These are phyloP conservation scores for Stromatinia cepivora DNA, from an alignment of 2,329 filamentous ascomycete genomes.

Conservation along the genomic window DNA sequence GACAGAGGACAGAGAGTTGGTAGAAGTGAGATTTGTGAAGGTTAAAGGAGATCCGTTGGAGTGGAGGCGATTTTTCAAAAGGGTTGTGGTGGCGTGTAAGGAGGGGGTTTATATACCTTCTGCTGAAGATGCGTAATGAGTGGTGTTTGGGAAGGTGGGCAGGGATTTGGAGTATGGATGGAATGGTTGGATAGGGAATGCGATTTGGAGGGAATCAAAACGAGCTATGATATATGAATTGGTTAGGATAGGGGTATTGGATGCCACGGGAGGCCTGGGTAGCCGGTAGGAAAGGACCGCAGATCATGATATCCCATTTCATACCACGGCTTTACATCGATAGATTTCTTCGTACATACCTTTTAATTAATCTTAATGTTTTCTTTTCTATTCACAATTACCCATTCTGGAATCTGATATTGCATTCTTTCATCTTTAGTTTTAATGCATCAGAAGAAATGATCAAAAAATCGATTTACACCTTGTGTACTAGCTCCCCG, in stretches of 20 bases:
- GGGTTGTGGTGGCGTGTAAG: slow-evolving; percentile 82
- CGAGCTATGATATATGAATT: slow-evolving; percentile 3
- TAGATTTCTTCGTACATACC: background rate
- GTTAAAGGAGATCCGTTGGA: slow-evolving; percentile 93
- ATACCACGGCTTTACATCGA: slow-evolving; percentile 1
- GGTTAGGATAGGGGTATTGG: background rate
- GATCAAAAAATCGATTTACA: no score
- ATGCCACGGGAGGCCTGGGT: background rate
- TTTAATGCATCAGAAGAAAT: no score
- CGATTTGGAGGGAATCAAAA: background rate
- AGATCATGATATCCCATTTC: slow-evolving; percentile 10
- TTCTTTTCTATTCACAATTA: background rate
- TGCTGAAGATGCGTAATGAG: slow-evolving; percentile 2
- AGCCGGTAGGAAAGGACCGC: background rate
- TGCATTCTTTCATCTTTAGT: background rate
- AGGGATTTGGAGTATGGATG: background rate
- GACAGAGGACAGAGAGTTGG: slow-evolving; percentile 59
- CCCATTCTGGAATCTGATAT: background rate
- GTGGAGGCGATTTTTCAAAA: slow-evolving; percentile 97
- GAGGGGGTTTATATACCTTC: slow-evolving; percentile 72
- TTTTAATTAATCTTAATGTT: slow-evolving; percentile 8
- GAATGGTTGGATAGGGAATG: background rate
- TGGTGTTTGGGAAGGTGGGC: background rate
- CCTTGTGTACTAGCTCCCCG: no score
- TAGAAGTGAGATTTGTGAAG: slow-evolving; percentile 91